Evolutionary conservation across 2,329 filamentous ascomycete genomes (phyloP).

Genomic region (Alternaria gaisen): DNA sequence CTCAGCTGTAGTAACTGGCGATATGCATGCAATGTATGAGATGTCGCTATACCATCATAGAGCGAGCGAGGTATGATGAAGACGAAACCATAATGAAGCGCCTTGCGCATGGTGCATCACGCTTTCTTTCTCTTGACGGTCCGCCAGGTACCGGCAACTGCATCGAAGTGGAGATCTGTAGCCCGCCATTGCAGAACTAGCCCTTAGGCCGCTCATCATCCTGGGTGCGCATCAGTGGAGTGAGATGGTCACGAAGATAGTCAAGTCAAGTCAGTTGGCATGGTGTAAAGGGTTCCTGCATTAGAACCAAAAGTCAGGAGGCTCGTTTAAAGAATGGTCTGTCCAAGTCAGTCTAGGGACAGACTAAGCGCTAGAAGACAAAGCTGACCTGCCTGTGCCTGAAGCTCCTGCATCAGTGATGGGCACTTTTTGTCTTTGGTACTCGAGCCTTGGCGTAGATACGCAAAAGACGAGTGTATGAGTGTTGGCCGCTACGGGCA

Average conservation of each 20-base stretch:
- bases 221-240: conserved; percentile 4
- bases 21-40: neutral
- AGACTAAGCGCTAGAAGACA: neutral
- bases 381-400: conserved; percentile 2
- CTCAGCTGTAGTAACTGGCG: neutral
- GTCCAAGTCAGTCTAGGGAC: neutral
- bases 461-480: neutral
- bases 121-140: neutral
- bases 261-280: neutral
- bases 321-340: neutral
- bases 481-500: neutral
- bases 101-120: neutral
- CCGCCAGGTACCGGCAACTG: neutral
- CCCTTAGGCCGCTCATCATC: neutral
- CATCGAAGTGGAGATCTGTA: neutral
- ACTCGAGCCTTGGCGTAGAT: neutral
- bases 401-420: neutral
- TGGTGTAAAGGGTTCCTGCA: conserved; percentile 16
- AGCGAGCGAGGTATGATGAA: neutral
- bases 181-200: neutral
- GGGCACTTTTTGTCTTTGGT: neutral
- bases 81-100: neutral
- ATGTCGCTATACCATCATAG: neutral
- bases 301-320: conserved; percentile 5
- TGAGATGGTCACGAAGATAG: neutral